phyloP scores from a whole-genome alignment of 2,329 filamentous ascomycete species.

The Paraphaeosphaeria sporulosa region DNA sequence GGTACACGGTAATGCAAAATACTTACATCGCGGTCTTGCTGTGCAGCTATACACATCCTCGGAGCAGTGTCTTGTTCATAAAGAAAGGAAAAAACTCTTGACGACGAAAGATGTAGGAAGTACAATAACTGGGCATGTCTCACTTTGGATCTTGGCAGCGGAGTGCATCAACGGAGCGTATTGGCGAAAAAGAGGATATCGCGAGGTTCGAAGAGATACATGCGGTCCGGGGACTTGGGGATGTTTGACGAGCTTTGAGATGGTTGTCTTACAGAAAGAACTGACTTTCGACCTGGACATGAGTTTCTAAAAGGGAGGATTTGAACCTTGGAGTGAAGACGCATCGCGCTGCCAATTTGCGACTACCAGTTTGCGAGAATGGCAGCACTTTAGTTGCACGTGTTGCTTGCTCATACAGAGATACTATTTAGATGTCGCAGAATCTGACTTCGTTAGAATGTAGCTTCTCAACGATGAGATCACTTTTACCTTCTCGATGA shows the following conservation, averaged over 20 bases:
- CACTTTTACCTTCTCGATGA: conserved; percentile 42
- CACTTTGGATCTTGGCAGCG: conserved; percentile 3
- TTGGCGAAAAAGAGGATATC: conserved; percentile 4
- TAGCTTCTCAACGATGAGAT: neutral
- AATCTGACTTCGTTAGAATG: neutral
- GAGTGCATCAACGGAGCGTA: conserved; percentile 1
- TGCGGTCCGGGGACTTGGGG: neutral
- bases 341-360: no score
- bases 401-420: conserved; percentile 1
- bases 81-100: neutral
- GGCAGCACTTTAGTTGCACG: neutral
- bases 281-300: neutral
- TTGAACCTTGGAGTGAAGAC: no score
- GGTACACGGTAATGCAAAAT: neutral
- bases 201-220: neutral
- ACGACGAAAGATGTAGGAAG: neutral
- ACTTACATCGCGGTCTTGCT: conserved; percentile 1
- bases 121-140: neutral
- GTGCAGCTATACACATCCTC: neutral
- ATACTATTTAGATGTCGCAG: neutral
- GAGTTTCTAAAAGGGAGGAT: no score
- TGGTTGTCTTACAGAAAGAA: neutral
- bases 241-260: conserved; percentile 8
- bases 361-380: neutral
- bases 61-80: neutral